Evolutionary conservation across 2,329 filamentous ascomycete genomes (phyloP).

Genomic region (Stachybotrys chlorohalonatus): DNA sequence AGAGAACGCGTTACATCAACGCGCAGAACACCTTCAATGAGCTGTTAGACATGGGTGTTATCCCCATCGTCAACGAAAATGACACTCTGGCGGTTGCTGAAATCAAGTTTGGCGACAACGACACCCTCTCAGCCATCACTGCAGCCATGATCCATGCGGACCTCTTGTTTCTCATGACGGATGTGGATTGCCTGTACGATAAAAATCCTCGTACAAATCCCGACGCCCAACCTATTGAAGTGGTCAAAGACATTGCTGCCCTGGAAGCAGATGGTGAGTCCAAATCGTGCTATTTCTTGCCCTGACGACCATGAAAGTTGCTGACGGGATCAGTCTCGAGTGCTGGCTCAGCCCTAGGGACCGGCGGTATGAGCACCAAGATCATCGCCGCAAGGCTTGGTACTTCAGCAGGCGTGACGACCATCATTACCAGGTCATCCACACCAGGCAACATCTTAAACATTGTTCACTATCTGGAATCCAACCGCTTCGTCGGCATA

Average conservation of each 20-base stretch:
- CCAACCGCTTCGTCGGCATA: conserved; percentile 9
- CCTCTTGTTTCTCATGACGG: conserved; percentile 96
- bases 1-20: conserved; percentile 90
- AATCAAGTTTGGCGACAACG: conserved; percentile 99
- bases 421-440: conserved; percentile 89
- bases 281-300: background rate
- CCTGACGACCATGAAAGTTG: conserved; percentile 4
- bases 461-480: conserved; percentile 75
- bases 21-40: conserved; percentile 92
- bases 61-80: conserved; percentile 98
- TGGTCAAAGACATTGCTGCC: conserved; percentile 79
- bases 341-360: conserved; percentile 80
- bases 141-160: conserved; percentile 96
- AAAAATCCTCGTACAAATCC: conserved; percentile 83
- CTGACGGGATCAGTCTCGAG: conserved; percentile 56
- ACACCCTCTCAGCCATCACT: conserved; percentile 92
- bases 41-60: conserved; percentile 86
- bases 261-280: conserved; percentile 68
- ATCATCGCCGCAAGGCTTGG: conserved; percentile 88
- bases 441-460: conserved; percentile 84
- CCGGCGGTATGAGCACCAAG: conserved; percentile 96
- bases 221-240: conserved; percentile 81
- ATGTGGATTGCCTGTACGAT: conserved; percentile 95
- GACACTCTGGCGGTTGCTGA: conserved; percentile 94
- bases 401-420: conserved; percentile 90